Base-by-base conservation (phyloP, 116 monocot species). In the Posidonia oceanica region DNA sequence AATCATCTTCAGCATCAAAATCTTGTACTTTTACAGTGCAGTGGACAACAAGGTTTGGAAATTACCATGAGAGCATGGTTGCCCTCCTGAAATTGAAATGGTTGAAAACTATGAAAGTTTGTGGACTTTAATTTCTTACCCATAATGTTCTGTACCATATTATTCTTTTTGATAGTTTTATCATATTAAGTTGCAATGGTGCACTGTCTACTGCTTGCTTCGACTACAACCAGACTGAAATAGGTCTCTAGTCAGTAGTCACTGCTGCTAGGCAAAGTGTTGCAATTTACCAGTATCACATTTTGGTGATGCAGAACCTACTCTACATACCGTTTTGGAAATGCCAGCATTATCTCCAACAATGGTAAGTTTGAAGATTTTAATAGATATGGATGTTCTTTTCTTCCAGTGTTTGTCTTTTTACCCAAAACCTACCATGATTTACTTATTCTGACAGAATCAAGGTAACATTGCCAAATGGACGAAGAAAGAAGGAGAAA, bases 311-410 rank as follows among this genome's bases (percentile, higher is more conserved):
- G 60, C 87, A 91, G 97, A 83, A 57, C 38, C 64, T 78, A 63
- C 79, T 57, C 68, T 88, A 72, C 93, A 93, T 77, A 69, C 88
- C 59, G 80, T 99, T 59, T 68, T 99, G 56, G 83, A 74, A 73
- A 99, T 99, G 99, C 99, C 99, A 62, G 99, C 99, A 63, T 75
- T 99, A 12, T 99, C 99, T 48, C 99, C 99, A 36, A 99, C 99
- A 59, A 99, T 99, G 99, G 99, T 99, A 75, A 41, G 67, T 23
- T 13, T 66, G 38, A 61, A 69, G 3, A 7, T 51, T 5, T 67
- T 52, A 13, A 57, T 48, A 53, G 70, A 71, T 52, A 21, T 36
- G 65, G 16, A n/a, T 11, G 3, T 12, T 59, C 36, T 22, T 44
- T n/a, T 59, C 2, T 52, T 67, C 15, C 7, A 54, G 21, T 48